Evolutionary conservation across 2,329 filamentous ascomycete genomes (phyloP), one percentile per base, ranked within the genome.

Genomic region (Penicillium digitatum): DNA sequence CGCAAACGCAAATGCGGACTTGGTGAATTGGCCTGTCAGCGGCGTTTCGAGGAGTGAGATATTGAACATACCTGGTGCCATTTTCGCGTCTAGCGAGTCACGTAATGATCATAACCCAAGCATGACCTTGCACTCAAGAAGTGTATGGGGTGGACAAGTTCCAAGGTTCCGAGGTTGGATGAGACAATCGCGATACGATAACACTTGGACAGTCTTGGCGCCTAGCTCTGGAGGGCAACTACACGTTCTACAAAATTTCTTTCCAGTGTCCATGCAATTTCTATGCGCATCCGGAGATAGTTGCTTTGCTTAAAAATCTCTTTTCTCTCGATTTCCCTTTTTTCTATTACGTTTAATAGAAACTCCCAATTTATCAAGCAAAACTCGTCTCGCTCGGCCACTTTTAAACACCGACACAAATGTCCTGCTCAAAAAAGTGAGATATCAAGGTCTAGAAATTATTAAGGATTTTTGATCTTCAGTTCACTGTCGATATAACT

Each of bases 1-100:
- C 94, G 78, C 92, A 96, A 56, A 97, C 90, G 74, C 91, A 96
- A 69, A 97, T 92, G 62, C 94, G 89, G 58, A 97, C 93, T 83
- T 70, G 43, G 37, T 3, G n/a, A 27, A 20, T n/a, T 27, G 37
- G 8, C 24, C 11, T 49, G 38, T 62, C 12, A 54, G 57, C 29
- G 34, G 39, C 27, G 32, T 29, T 55, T 34, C 1, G 1, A n/a
- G n/a, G 8, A 22, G 11, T 26, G 12, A 27, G 20, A 39, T 26
- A 9, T 3, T 5, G 8, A 6, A 29, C 35, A 42, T 39, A 57
- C 57, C 54, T 48, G 47, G 49, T 47, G 57, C 50, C 57, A 59
- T 57, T 29, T 52, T 37, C 40, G 47, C 47, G n/a, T 32, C 22
- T 22, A 51, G 47, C 47, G 27, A 51, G 26, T 51, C 44, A 35